A percentile compares a stretch with the other conserved stretches of the same genome.
These are phyloP conservation scores for Wickerhamomyces subpelliculosus DNA, from an alignment of 805 yeast species.

Conservation along the genomic window DNA sequence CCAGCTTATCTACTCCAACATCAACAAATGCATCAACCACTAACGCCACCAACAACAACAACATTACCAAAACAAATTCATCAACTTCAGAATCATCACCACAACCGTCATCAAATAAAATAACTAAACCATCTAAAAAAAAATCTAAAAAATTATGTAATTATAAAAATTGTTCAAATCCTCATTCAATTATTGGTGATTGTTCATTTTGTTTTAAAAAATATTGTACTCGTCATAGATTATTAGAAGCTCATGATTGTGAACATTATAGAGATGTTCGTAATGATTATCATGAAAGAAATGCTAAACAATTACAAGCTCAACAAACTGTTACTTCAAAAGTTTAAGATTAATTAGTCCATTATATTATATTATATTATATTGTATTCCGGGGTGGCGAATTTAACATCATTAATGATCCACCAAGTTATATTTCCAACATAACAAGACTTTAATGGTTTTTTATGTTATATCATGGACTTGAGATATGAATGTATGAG, in stretches of 20 bases:
- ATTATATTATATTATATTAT: not conserved
- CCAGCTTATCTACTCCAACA: not conserved
- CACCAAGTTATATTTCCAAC: no score
- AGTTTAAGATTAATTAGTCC: conserved; percentile 24
- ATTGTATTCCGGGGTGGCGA: not conserved
- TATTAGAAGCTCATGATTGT: conserved; percentile 56
- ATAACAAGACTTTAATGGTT: no score
- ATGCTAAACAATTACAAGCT: conserved; percentile 52
- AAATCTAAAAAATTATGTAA: conserved; percentile 24
- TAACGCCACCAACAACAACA: not conserved
- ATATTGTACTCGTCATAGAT: conserved; percentile 59
- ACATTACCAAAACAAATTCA: not conserved
- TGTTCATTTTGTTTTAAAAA: conserved; percentile 58
- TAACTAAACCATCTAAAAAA: conserved; percentile 19
- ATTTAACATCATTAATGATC: no score
- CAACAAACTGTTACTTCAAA: conserved; percentile 55
- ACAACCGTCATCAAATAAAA: conserved; percentile 2
- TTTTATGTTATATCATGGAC: no score
- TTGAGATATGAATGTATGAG: no score
- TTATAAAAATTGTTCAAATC: conserved; percentile 17
- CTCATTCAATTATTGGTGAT: conserved; percentile 48
- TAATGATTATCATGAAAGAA: conserved; percentile 53
- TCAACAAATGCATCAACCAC: not conserved
- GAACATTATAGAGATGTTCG: conserved; percentile 53
- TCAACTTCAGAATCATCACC: not conserved